Evolutionary conservation across 2,329 filamentous ascomycete species (phyloP).

Genomic region (Dothistroma septosporum): DNA sequence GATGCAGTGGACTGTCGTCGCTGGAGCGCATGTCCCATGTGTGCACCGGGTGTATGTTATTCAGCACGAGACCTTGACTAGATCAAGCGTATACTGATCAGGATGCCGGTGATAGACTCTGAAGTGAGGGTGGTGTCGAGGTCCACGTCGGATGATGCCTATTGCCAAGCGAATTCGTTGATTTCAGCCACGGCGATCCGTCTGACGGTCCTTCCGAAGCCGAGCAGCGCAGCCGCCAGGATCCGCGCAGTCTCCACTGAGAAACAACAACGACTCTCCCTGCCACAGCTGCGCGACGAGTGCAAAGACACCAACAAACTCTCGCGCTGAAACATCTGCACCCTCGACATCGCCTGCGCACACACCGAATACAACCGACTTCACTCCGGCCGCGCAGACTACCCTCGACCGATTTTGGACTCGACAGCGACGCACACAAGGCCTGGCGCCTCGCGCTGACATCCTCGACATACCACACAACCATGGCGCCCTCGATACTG

Average conservation of each 20-base stretch:
- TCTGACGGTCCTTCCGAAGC: neutral
- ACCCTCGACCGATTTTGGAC: neutral
- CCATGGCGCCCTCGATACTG: constrained; percentile 11
- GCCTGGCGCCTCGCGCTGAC: neutral
- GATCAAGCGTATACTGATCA: no score
- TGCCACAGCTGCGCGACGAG: neutral
- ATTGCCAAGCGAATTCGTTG: neutral
- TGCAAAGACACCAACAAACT: neutral
- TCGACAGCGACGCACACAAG: neutral
- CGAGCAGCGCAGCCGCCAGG: neutral
- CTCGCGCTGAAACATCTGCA: neutral
- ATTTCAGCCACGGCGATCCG: neutral
- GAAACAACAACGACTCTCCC: neutral
- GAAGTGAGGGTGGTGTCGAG: no score
- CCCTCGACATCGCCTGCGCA: neutral
- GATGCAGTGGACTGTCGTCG: no score
- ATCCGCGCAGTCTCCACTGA: neutral
- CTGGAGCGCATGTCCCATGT: no score
- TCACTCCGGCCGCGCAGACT: neutral
- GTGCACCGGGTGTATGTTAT: no score
- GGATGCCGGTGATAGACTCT: no score
- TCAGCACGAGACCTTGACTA: no score
- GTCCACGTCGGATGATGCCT: no score
- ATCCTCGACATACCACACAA: neutral
- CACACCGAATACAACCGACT: neutral